Conservation (phyloP, 2,329 filamentous ascomycete species). For the Trichoderma semiorbis region DNA sequence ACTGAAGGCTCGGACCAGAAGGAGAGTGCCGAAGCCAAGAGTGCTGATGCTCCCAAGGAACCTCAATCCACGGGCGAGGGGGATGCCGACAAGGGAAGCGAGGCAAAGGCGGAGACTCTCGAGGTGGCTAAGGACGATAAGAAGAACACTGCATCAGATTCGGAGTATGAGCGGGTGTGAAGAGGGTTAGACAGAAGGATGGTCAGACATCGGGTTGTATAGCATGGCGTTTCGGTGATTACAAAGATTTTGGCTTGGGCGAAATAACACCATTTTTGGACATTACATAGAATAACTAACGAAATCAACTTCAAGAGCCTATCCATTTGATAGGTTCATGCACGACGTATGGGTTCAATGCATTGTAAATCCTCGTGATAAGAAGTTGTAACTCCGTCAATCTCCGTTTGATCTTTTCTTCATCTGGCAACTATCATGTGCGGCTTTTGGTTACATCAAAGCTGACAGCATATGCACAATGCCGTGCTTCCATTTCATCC, state of each 20-base stretch:
- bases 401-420: background rate
- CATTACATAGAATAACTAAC: background rate
- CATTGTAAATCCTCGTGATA: no score
- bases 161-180: constrained; percentile 31
- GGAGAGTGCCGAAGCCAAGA: background rate
- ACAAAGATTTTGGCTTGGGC: background rate
- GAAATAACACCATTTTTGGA: background rate
- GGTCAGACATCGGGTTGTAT: background rate
- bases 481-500: background rate
- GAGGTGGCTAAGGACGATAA: constrained; percentile 24
- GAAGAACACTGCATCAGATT: constrained; percentile 30
- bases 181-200: background rate
- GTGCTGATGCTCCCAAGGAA: background rate
- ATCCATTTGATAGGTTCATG: background rate
- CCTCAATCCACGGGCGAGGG: background rate
- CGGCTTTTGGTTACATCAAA: background rate
- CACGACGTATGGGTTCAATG: background rate
- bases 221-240: constrained; percentile 13
- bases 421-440: background rate
- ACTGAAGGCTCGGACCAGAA: constrained; percentile 25
- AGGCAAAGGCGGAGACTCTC: constrained; percentile 17
- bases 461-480: background rate
- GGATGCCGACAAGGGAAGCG: background rate
- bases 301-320: background rate
- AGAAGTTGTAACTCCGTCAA: background rate